Evolutionary conservation across 2,329 filamentous ascomycete genomes (phyloP).

Genomic region (Fusarium sp.): DNA sequence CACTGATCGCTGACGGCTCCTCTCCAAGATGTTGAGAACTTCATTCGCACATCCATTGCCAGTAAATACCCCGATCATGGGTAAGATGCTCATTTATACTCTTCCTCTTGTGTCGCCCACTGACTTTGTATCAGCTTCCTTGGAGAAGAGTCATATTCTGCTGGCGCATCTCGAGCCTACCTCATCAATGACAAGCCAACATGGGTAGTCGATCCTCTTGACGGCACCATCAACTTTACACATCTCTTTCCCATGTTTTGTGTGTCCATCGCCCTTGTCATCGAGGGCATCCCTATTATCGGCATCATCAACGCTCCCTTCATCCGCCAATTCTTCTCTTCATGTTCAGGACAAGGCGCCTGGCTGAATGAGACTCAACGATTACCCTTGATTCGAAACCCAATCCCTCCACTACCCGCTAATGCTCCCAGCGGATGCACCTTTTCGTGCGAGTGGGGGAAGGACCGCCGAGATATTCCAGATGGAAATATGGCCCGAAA

Average conservation of each 20-base stretch:
- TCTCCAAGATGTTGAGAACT: conserved; percentile 73
- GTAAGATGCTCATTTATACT: conserved; percentile 55
- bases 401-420: conserved; percentile 70
- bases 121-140: conserved; percentile 66
- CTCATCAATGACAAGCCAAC: conserved; percentile 72
- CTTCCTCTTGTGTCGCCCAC: conserved; percentile 2
- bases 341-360: conserved; percentile 72
- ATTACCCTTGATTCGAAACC: conserved; percentile 72
- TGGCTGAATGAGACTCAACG: conserved; percentile 73
- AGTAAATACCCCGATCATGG: conserved; percentile 72
- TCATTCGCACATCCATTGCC: conserved; percentile 70
- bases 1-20: conserved; percentile 1
- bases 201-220: conserved; percentile 81
- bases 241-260: conserved; percentile 86
- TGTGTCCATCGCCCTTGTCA: conserved; percentile 77
- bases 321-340: conserved; percentile 74
- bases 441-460: conserved; percentile 83
- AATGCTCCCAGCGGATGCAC: conserved; percentile 75
- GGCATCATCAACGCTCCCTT: conserved; percentile 80
- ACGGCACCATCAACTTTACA: conserved; percentile 84
- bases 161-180: conserved; percentile 73
- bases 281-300: conserved; percentile 69
- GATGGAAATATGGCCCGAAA: conserved; percentile 78
- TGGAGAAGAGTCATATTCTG: conserved; percentile 80
- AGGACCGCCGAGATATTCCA: conserved; percentile 73